Evolutionary conservation across 169 alveolate species (phyloP).

Genomic region (Plasmodium fragile): DNA sequence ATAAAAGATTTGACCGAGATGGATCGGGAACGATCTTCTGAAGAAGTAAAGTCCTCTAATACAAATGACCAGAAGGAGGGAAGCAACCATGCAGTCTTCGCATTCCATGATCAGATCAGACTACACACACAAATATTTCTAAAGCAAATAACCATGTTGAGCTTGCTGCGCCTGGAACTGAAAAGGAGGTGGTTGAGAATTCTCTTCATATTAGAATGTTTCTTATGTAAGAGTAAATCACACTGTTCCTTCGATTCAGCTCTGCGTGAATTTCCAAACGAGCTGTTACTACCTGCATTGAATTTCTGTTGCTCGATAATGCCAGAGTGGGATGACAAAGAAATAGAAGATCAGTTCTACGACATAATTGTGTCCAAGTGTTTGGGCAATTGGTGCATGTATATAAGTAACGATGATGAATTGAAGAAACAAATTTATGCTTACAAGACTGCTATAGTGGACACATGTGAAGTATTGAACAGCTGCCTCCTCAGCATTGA

Average conservation of each 20-base stretch:
- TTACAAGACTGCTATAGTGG: constrained; percentile 80
- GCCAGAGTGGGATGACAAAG: constrained; percentile 80
- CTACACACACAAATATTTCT: constrained; percentile 47
- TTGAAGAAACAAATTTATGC: constrained; percentile 81
- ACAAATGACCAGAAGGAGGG: not conserved
- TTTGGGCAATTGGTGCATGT: constrained; percentile 84
- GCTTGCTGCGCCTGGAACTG: constrained; percentile 50
- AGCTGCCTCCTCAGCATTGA: constrained; percentile 59
- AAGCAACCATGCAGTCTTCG: not conserved
- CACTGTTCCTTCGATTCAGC: constrained; percentile 80
- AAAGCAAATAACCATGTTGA: constrained; percentile 63
- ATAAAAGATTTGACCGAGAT: constrained; percentile 60
- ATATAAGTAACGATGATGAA: constrained; percentile 75
- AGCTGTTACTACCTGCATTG: constrained; percentile 80
- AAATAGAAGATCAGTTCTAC: constrained; percentile 80
- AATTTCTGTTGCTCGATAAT: constrained; percentile 79
- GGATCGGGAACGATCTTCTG: constrained; percentile 10
- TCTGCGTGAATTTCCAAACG: constrained; percentile 80
- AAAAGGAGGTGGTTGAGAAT: constrained; percentile 85
- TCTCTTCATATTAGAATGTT: constrained; percentile 79
- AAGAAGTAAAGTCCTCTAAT: not conserved
- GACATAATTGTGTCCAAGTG: constrained; percentile 82
- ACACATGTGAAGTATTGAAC: constrained; percentile 74
- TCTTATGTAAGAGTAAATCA: constrained; percentile 78
- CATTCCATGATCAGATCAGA: constrained; percentile 50